A percentile compares a stretch with the other conserved stretches of the same genome.
Conservation (phyloP, 805 yeast genomes). For the Pichia thaimueangensis region DNA sequence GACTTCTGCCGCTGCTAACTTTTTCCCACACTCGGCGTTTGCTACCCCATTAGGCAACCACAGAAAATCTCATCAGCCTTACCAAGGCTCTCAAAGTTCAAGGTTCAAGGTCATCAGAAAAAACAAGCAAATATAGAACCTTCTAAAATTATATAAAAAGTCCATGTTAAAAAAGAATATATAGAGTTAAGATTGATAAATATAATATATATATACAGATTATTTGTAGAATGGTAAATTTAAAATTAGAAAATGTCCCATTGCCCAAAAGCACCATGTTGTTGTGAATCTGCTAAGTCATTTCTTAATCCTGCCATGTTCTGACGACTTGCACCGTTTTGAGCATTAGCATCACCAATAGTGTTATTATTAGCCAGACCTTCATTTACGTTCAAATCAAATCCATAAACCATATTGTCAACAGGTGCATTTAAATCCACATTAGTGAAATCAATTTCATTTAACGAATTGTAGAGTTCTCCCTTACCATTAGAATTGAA, state of each 20-base stretch:
- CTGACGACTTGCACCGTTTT: neutral
- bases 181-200: too few species aligned
- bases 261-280: neutral
- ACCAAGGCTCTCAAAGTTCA: too few species aligned
- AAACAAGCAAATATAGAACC: too few species aligned
- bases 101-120: too few species aligned
- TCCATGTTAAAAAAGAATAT: too few species aligned
- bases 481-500: constrained; percentile 6
- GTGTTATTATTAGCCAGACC: neutral
- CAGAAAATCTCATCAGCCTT: too few species aligned
- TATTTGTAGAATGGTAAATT: too few species aligned
- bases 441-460: constrained; percentile 35
- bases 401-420: constrained; percentile 19
- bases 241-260: constrained; percentile 2
- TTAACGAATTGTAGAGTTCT: constrained; percentile 26
- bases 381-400: constrained; percentile 7
- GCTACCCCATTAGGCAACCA: too few species aligned
- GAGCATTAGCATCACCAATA: neutral
- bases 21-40: too few species aligned
- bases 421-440: constrained; percentile 27
- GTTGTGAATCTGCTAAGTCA: neutral
- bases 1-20: too few species aligned
- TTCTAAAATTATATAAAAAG: too few species aligned
- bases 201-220: too few species aligned
- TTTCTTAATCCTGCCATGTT: neutral